Evolutionary conservation across 139 green algal genomes (phyloP).

Genomic region (Limnomonas spitsbergensis): DNA sequence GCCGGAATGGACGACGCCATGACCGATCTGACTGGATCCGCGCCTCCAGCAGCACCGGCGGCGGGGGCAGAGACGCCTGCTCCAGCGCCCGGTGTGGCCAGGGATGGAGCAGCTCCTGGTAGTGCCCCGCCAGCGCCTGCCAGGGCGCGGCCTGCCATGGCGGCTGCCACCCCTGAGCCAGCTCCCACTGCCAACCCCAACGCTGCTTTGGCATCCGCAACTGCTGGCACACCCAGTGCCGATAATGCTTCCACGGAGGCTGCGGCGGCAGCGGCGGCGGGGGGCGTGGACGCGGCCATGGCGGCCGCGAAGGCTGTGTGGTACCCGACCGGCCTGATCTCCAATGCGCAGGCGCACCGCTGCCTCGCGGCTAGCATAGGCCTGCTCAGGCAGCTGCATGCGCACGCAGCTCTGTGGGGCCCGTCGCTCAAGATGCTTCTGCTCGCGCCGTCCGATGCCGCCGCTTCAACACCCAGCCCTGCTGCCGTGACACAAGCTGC

Average conservation of each 20-base stretch:
- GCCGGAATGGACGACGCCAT: no score
- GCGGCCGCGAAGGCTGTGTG: slow-evolving; percentile 25
- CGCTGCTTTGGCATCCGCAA: not conserved
- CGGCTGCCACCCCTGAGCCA: slow-evolving; percentile 3
- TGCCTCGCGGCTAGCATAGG: slow-evolving; percentile 43
- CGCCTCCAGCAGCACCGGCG: no score
- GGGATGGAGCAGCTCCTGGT: no score
- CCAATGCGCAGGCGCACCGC: slow-evolving; percentile 42
- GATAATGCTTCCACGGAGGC: no score
- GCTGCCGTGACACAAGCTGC: slow-evolving; percentile 64
- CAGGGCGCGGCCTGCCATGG: no score
- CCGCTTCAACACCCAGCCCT: slow-evolving; percentile 25
- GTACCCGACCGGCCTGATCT: slow-evolving; percentile 56
- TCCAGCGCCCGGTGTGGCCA: no score
- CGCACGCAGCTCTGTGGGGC: slow-evolving; percentile 44
- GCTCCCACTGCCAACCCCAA: not conserved
- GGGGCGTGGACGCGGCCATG: slow-evolving; percentile 19
- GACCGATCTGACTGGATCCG: no score
- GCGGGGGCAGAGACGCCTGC: no score
- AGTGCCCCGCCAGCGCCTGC: no score
- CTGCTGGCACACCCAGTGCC: not conserved
- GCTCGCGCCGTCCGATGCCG: no score
- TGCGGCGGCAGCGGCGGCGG: no score
- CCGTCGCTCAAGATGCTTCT: not conserved
- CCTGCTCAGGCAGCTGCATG: slow-evolving; percentile 64